These are phyloP conservation scores for Eimeria acervulina DNA, from an alignment of 169 alveolate species.

Conservation along the genomic window DNA sequence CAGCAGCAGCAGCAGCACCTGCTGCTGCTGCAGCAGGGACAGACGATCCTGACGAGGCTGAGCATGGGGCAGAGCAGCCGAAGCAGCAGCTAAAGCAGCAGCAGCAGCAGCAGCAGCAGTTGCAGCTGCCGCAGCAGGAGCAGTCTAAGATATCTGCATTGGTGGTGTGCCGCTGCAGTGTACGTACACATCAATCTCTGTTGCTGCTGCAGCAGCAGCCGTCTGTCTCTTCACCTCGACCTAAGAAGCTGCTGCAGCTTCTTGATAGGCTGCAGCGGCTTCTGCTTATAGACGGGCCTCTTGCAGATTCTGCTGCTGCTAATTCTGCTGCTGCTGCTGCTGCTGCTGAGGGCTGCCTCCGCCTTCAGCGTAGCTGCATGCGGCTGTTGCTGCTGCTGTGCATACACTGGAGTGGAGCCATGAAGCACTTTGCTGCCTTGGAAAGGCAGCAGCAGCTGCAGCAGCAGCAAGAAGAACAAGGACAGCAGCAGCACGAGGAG, in stretches of 20 bases:
- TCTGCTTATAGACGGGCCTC: too few species aligned
- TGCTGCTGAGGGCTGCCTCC: not conserved
- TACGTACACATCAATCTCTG: not conserved
- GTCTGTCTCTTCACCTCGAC: not conserved
- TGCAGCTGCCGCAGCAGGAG: not conserved
- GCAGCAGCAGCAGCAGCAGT: too few species aligned
- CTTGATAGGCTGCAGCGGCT: too few species aligned
- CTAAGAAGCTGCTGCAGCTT: too few species aligned
- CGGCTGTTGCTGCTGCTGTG: not conserved
- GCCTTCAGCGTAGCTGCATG: conserved; percentile 38
- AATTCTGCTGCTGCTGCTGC: not conserved
- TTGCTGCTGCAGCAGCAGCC: conserved; percentile 9
- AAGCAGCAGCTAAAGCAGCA: too few species aligned
- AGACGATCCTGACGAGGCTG: conserved; percentile 1
- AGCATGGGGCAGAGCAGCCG: not conserved
- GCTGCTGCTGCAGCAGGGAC: too few species aligned
- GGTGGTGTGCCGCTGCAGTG: not conserved
- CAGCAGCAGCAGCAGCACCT: too few species aligned
- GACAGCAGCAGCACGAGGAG: conserved; percentile 21
- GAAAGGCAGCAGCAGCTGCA: conserved; percentile 62
- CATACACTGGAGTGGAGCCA: conserved; percentile 50
- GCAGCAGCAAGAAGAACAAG: conserved; percentile 7
- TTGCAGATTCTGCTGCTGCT: too few species aligned
- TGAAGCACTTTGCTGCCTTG: conserved; percentile 10
- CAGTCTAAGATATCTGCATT: not conserved